Conservation (phyloP, 305 asterid species). For the Solanum hybrid region DNA sequence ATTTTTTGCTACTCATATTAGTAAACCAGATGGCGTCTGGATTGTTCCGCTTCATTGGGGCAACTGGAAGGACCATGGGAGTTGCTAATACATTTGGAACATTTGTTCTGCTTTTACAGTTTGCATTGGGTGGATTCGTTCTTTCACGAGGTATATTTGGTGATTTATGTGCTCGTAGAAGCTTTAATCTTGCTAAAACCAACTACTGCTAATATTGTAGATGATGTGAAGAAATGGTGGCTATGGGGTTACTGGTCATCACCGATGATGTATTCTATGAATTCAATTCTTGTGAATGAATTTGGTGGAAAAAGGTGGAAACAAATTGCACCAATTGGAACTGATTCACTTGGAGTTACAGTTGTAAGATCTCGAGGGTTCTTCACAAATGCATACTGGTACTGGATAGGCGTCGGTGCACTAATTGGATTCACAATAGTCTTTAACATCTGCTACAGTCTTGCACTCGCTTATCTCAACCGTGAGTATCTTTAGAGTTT, state of each 20-base stretch:
- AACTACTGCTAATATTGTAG: constrained; percentile 13
- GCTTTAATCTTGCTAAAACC: background rate
- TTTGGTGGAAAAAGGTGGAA: constrained; percentile 55
- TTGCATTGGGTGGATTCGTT: constrained; percentile 57
- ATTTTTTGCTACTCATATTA: constrained; percentile 31
- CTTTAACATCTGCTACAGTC: constrained; percentile 45
- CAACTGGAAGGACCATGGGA: constrained; percentile 53
- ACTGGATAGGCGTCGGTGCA: background rate
- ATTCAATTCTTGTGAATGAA: constrained; percentile 32
- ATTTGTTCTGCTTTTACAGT: constrained; percentile 40
- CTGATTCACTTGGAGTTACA: background rate
- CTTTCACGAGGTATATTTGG: constrained; percentile 37
- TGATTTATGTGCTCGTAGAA: background rate
- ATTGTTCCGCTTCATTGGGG: constrained; percentile 52
- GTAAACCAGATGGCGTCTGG: constrained; percentile 38
- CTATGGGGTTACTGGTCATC: constrained; percentile 29
- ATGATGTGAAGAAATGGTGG: constrained; percentile 50
- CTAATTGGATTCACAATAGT: constrained; percentile 13
- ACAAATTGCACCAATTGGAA: background rate
- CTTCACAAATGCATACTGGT: background rate
- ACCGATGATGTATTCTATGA: constrained; percentile 20
- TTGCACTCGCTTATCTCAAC: constrained; percentile 48
- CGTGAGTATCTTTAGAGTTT: constrained; percentile 29
- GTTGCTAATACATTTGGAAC: constrained; percentile 64
- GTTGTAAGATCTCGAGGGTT: background rate